phyloP scores from a whole-genome alignment of 2,329 filamentous ascomycete species.

The Sporothrix luriei region DNA sequence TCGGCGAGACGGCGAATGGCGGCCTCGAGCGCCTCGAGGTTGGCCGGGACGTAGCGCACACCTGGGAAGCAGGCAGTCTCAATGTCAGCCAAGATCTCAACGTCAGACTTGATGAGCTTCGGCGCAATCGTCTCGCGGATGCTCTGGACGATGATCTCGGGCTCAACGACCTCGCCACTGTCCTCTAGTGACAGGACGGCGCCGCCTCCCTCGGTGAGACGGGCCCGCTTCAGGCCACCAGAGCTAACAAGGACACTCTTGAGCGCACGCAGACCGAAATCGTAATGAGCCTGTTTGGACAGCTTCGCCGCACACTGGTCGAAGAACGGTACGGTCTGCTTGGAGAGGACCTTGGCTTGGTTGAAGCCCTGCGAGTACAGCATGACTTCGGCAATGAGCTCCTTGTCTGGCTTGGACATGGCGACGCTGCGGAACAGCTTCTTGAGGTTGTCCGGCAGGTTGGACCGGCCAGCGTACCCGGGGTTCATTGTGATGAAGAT shows the following conservation, averaged over 20 bases:
- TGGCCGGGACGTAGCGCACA: constrained; percentile 88
- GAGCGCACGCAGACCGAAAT: constrained; percentile 94
- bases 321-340: constrained; percentile 97
- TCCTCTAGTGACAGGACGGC: constrained; percentile 41
- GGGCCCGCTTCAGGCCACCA: constrained; percentile 86
- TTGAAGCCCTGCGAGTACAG: constrained; percentile 99
- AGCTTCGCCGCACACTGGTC: constrained; percentile 79
- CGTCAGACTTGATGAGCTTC: constrained; percentile 91
- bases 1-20: constrained; percentile 81
- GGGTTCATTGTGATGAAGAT: constrained; percentile 99
- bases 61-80: constrained; percentile 88
- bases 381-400: constrained; percentile 99
- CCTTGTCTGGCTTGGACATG: constrained; percentile 99
- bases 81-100: constrained; percentile 81
- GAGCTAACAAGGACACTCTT: constrained; percentile 99
- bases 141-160: constrained; percentile 98
- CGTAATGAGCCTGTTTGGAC: constrained; percentile 97
- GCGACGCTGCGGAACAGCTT: constrained; percentile 98
- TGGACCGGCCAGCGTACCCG: constrained; percentile 96
- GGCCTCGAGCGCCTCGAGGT: constrained; percentile 74
- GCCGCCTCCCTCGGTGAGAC: constrained; percentile 60
- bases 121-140: constrained; percentile 97
- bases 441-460: constrained; percentile 97
- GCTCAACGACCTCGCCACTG: constrained; percentile 76
- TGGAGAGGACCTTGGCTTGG: constrained; percentile 89